These are phyloP conservation scores for Gossypium trilobum DNA, from an alignment of 441 rosid genomes.

Conservation along the genomic window DNA sequence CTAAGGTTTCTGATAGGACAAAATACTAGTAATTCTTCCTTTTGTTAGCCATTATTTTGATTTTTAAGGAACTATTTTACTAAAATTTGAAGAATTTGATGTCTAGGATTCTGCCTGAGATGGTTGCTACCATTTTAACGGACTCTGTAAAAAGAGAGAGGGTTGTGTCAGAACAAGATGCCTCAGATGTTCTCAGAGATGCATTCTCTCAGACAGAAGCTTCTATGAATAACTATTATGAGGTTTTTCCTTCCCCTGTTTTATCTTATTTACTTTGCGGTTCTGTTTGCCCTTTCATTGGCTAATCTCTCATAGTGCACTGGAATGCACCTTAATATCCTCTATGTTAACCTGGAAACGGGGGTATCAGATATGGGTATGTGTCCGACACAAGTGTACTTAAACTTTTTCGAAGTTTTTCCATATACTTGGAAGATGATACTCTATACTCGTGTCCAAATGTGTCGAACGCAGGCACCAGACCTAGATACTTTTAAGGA, in stretches of 20 bases:
- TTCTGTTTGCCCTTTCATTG: conserved; percentile 5
- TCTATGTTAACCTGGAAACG: neutral
- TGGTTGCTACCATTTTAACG: conserved; percentile 55
- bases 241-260: conserved; percentile 37
- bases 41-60: conserved; percentile 5
- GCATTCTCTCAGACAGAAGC: conserved; percentile 75
- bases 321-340: neutral
- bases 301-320: neutral
- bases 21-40: neutral
- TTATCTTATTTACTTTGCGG: conserved; percentile 14
- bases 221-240: conserved; percentile 62
- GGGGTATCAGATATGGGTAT: neutral
- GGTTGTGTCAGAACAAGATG: conserved; percentile 62
- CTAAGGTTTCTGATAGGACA: neutral
- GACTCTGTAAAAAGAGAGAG: conserved; percentile 59
- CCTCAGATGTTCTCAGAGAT: conserved; percentile 67
- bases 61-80: neutral
- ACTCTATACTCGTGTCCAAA: neutral
- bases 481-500: neutral
- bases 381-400: neutral
- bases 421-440: neutral
- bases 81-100: conserved; percentile 12
- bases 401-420: neutral
- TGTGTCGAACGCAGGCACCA: neutral
- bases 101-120: conserved; percentile 73